Conservation (phyloP, 2,329 filamentous ascomycete species). For the Epichloe sp. region DNA sequence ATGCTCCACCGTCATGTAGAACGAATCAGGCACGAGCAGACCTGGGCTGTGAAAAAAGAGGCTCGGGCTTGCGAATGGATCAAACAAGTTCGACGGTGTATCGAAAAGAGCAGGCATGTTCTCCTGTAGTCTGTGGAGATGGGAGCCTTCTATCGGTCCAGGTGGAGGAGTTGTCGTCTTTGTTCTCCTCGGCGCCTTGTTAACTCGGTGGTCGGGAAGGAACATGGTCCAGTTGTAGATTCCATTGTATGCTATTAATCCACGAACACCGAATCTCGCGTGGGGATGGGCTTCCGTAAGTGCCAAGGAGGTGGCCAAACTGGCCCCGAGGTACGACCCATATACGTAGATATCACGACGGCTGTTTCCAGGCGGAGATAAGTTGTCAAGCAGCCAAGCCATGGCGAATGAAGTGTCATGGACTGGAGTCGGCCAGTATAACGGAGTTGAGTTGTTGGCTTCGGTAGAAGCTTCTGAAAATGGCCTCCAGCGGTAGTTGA, state of each 20-base stretch:
- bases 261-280: conserved; percentile 33
- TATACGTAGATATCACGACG: conserved; percentile 33
- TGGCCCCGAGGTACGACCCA: conserved; percentile 44
- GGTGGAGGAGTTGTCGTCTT: conserved; percentile 9
- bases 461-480: conserved; percentile 9
- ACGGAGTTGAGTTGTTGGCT: conserved; percentile 10
- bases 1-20: conserved; percentile 22
- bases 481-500: conserved; percentile 46
- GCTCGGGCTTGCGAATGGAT: conserved; percentile 44
- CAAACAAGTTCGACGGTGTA: conserved; percentile 37
- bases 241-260: conserved; percentile 43
- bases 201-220: conserved; percentile 37
- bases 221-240: conserved; percentile 54
- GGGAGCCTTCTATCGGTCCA: conserved; percentile 18
- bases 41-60: conserved; percentile 45
- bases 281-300: conserved; percentile 39
- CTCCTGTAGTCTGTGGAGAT: conserved; percentile 24
- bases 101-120: conserved; percentile 32
- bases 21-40: conserved; percentile 30
- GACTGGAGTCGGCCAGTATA: conserved; percentile 42
- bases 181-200: conserved; percentile 14
- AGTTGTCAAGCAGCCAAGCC: conserved; percentile 34
- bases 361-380: conserved; percentile 22
- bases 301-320: conserved; percentile 41
- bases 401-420: conserved; percentile 44